Base-by-base conservation (phyloP, 2,329 filamentous ascomycete genomes). In the Gliomastix tumulicola region DNA sequence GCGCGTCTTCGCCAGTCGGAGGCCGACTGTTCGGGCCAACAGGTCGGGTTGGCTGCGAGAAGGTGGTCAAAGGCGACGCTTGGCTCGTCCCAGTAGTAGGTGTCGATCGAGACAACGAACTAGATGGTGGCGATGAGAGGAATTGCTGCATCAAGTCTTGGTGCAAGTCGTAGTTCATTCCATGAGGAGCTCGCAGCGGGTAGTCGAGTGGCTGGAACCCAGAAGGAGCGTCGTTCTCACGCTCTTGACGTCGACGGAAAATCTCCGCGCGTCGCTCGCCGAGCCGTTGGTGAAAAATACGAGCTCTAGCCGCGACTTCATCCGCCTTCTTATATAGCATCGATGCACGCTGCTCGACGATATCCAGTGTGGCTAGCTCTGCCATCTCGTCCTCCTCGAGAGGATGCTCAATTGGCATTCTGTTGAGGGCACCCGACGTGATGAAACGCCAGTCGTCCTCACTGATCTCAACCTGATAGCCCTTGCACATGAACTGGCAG, bases 401-500 rank as follows among this genome's bases (percentile, higher is more conserved):
- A 1, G 87, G 86, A 44, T 89, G 79, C 12, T 83, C 81, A 3
- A 87, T 82, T 15, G 88, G 87, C 40, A 73, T 68, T 53, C 87
- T 82, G 57, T 94, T 85, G 10, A 89, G 76, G 45, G 86, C 84
- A 20, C 88, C 87, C 27, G 84, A 89, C 37, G 80, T 79, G 46
- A 94, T 89, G 45, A 94, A 66, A 30, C 88, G 74, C 69, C 82
- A 94, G 54, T 95, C 88, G 55, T 94, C 87, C 56, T 94, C 87
- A 15, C 79, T 80, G 42, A 95, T 90, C 62, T 94, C 86, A 8
- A 94, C 82, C 33, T 84, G 76, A 45, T 82, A 74, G 42, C 88
- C 84, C 53, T 88, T 88, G 44, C 87, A 80, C 51, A 81, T 79
- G 57, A 94, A 92, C 44, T 87, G 84, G 53, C 88, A 94, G 36